Base-by-base conservation (phyloP, 768 basidiomycete genomes). In the Russula sp. region DNA sequence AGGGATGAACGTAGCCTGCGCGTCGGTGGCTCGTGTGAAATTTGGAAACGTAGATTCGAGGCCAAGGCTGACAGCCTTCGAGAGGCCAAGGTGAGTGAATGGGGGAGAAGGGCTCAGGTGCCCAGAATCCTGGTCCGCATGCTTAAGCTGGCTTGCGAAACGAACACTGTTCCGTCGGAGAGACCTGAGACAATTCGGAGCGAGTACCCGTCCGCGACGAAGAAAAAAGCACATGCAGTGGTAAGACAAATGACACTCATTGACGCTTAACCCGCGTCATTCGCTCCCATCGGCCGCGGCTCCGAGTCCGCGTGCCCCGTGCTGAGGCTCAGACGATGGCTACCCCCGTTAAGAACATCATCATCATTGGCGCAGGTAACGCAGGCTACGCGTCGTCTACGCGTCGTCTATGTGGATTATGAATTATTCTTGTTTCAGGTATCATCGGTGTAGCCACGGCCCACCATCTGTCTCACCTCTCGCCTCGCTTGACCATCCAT, bases 41-140 rank as follows among this genome's bases (percentile, higher is more conserved):
- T 78, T 75, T 1, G 88, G 88, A 72, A 89, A 91, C 16, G 87
- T 86, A 14, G 70, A 70, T 40, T 75, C 76, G 51, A 89, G 70
- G 4, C 83, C 82, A 31, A 76, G 69, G 11, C 79, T 77, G 37
- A 88, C 77, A 32, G 75, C 69, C 18, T 77, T 74, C 56, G 78
- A 76, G 27, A 90, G 73, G 20, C 86, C 86, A 6, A 84, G 74
- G 18, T 76, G 75, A 70, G 80, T 77, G 62, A 87, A 87, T 6
- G 77, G 63, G 18, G 54, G 63, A 4, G 58, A 62, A 27, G 27
- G 8, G 9, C 20, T 45, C 8, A 27, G 47, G 16, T 50, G 53
- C n/a, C 31, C 22, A 57, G 49, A 27, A 35, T 16, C 27, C 51
- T 35, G 39, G 9, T 7, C 56, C 32, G 32, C 16, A 10, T 7